Base-by-base conservation (phyloP, 495 filamentous ascomycete genomes). In the Pseudomonodictys pantanalensis region DNA sequence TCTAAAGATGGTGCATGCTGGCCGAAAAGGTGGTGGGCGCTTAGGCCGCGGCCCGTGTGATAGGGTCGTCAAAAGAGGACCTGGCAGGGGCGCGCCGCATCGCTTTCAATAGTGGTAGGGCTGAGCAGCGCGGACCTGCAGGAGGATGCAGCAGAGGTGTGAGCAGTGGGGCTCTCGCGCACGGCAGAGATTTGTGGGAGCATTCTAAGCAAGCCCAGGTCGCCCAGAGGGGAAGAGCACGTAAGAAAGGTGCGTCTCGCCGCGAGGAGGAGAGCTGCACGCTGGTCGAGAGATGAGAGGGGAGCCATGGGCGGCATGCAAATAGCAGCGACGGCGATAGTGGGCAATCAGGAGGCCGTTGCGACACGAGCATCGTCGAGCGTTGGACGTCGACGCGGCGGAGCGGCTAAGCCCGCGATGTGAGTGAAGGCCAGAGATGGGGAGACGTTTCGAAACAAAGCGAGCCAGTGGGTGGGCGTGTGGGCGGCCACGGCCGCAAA, bases 401-500 rank as follows among this genome's bases (percentile, higher is more conserved):
- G n/a, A n/a, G n/a, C n/a, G n/a, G n/a, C n/a, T n/a, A n/a, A n/a
- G n/a, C n/a, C n/a, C n/a, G n/a, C n/a, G n/a, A n/a, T n/a, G n/a
- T 58, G 51, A 58, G 55, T 46, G 55, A 44, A 58, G 39, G 25
- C 35, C 20, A 9, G 30, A n/a, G 39, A 55, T 38, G n/a, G 61
- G 58, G 23, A 11, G 38, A 56, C 45, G 61, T 64, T 64, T 64
- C 61, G 61, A 64, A 64, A 64, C 61, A 48, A 11, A 18, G 45
- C 39, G 17, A 18, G 35, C 52, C 9, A 22, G 17, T 5, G n/a
- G n/a, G n/a, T n/a, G n/a, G n/a, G n/a, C n/a, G n/a, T n/a, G n/a
- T n/a, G n/a, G n/a, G n/a, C n/a, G n/a, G n/a, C n/a, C n/a, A n/a
- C n/a, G n/a, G n/a, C n/a, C n/a, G n/a, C n/a, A n/a, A n/a, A n/a